Evolutionary conservation across 768 basidiomycete genomes (phyloP).

Genomic region (Kwoniella pini): DNA sequence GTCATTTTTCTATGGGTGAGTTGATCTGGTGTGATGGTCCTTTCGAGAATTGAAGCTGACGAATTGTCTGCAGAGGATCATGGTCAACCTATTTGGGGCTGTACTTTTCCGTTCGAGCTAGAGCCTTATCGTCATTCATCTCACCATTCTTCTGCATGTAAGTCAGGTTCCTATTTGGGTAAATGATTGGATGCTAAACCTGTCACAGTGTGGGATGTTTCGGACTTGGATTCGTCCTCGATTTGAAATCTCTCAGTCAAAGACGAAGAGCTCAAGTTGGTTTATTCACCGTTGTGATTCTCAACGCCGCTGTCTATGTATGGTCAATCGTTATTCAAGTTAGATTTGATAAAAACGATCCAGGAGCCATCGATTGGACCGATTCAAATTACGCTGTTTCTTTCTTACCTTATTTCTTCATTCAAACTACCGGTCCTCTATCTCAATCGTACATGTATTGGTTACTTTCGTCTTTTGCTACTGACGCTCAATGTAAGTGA

Average conservation of each 20-base stretch:
- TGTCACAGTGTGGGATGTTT: constrained; percentile 28
- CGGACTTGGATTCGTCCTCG: constrained; percentile 35
- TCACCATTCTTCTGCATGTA: constrained; percentile 23
- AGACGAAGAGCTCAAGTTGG: constrained; percentile 3
- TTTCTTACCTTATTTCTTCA: constrained; percentile 24
- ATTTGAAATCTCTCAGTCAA: constrained; percentile 30
- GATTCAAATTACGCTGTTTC: constrained; percentile 1
- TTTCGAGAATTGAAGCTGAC: not conserved
- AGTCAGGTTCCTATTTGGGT: too few relatives aligned
- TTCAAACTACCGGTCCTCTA: constrained; percentile 22
- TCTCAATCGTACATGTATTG: constrained; percentile 40
- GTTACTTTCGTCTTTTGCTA: constrained; percentile 38
- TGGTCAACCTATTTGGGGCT: constrained; percentile 33
- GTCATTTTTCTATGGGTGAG: constrained; percentile 23
- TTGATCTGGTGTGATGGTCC: not conserved
- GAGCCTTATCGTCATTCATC: constrained; percentile 43
- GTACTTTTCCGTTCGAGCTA: constrained; percentile 35
- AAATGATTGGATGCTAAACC: too few relatives aligned
- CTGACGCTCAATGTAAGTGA: constrained; percentile 25
- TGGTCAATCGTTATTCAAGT: constrained; percentile 13
- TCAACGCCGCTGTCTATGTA: constrained; percentile 10
- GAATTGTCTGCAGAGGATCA: constrained; percentile 17
- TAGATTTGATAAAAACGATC: constrained; percentile 12
- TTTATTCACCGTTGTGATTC: constrained; percentile 1
- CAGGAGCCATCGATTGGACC: constrained; percentile 10